These are phyloP conservation scores for Miscanthus lutarioriparius DNA, from an alignment of 176 grass and related monocot genomes.

Conservation along the genomic window DNA sequence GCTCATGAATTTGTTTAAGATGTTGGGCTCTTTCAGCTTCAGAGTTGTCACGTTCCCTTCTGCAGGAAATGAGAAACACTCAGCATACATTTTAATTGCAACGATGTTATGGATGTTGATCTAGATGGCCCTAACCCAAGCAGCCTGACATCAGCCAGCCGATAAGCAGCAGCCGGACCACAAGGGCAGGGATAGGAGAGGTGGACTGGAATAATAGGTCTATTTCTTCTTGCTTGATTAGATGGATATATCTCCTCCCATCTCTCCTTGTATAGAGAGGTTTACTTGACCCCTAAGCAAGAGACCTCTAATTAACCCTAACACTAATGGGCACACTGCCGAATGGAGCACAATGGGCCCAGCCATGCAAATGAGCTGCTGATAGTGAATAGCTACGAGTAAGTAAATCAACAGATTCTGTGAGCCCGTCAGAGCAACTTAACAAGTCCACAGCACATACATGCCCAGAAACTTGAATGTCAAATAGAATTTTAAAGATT, in stretches of 20 bases:
- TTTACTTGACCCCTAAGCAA: not conserved
- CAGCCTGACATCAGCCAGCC: not conserved
- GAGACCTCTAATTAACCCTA: not conserved
- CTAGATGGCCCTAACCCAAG: not conserved
- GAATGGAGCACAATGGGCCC: not conserved
- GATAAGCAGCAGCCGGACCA: not conserved
- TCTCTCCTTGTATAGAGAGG: not conserved
- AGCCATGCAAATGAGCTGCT: not conserved
- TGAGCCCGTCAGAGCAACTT: not conserved
- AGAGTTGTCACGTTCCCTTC: conserved; percentile 89
- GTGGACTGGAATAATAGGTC: not conserved
- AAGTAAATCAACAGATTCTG: not conserved
- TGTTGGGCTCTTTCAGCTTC: conserved; percentile 92
- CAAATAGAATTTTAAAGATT: not conserved
- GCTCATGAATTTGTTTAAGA: conserved; percentile 87
- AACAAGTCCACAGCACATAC: not conserved
- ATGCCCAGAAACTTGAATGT: not conserved
- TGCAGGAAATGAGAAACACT: conserved; percentile 45
- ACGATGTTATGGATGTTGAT: not conserved
- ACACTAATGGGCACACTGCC: not conserved
- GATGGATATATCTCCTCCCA: not conserved
- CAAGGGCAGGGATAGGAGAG: not conserved
- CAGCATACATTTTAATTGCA: not conserved
- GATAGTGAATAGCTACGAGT: not conserved
- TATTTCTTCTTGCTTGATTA: not conserved